These are phyloP conservation scores for Colletotrichum truncatum DNA, from an alignment of 2,329 filamentous ascomycete species.

Conservation along the genomic window DNA sequence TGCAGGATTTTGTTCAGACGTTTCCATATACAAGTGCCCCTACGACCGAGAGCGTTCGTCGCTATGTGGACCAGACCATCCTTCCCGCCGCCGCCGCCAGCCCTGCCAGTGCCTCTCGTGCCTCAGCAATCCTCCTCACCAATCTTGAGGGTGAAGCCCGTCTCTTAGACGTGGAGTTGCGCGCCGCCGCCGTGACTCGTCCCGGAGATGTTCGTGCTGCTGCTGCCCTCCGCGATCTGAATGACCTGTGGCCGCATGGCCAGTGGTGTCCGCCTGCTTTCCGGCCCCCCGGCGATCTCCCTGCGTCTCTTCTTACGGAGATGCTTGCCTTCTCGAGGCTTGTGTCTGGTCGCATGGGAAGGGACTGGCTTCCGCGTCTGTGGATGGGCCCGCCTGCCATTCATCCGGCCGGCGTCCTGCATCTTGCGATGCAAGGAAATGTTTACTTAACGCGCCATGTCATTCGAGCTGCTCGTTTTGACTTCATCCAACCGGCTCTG, in stretches of 20 bases:
- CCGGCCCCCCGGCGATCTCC: background rate
- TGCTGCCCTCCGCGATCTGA: background rate
- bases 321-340: background rate
- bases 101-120: background rate
- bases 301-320: background rate
- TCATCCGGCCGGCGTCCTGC: background rate
- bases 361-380: background rate
- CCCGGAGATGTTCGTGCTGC: background rate
- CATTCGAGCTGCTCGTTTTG: background rate
- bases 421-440: background rate
- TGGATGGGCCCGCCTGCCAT: background rate
- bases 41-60: background rate
- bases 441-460: background rate
- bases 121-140: background rate
- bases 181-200: background rate
- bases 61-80: background rate
- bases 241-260: background rate
- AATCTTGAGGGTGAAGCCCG: background rate
- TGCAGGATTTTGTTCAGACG: background rate
- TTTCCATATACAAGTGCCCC: background rate
- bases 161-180: background rate
- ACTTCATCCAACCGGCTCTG: background rate
- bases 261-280: background rate
- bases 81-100: background rate
- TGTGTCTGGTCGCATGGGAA: background rate